Conservation (phyloP, 2,329 filamentous ascomycete genomes). For the Cercospora janseana region DNA sequence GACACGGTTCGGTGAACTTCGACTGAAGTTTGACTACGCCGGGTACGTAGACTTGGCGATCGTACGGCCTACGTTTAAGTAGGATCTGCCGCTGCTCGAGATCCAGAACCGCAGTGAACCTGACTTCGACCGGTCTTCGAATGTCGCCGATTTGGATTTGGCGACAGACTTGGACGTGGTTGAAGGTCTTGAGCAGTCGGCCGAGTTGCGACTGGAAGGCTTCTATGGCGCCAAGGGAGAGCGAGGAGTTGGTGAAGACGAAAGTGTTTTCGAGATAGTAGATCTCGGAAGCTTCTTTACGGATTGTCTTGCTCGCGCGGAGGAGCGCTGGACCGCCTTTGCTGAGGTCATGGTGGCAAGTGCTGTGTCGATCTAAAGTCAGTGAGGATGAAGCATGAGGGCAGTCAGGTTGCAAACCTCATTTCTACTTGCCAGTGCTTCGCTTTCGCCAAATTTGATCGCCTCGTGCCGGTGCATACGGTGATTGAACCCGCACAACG, state of each 20-base stretch:
- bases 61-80: slow-evolving; percentile 1
- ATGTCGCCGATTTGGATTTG: slow-evolving; percentile 7
- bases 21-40: slow-evolving; percentile 4
- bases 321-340: slow-evolving; percentile 7
- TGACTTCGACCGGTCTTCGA: background rate
- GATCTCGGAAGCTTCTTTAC: slow-evolving; percentile 12
- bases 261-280: slow-evolving; percentile 15
- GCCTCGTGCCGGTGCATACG: background rate
- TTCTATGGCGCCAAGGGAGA: background rate
- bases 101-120: background rate
- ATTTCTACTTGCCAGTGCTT: background rate
- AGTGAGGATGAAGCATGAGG: background rate
- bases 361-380: background rate
- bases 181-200: background rate
- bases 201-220: slow-evolving; percentile 4
- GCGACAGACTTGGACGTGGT: slow-evolving; percentile 7
- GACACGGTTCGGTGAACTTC: slow-evolving; percentile 8
- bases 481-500: background rate
- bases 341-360: background rate
- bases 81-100: background rate
- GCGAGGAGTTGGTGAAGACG: background rate
- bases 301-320: slow-evolving; percentile 5
- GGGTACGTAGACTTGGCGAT: background rate
- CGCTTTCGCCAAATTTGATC: background rate
- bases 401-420: background rate